Evolutionary conservation across 2,329 filamentous ascomycete genomes (phyloP).

Genomic region (Penicillium sp.): DNA sequence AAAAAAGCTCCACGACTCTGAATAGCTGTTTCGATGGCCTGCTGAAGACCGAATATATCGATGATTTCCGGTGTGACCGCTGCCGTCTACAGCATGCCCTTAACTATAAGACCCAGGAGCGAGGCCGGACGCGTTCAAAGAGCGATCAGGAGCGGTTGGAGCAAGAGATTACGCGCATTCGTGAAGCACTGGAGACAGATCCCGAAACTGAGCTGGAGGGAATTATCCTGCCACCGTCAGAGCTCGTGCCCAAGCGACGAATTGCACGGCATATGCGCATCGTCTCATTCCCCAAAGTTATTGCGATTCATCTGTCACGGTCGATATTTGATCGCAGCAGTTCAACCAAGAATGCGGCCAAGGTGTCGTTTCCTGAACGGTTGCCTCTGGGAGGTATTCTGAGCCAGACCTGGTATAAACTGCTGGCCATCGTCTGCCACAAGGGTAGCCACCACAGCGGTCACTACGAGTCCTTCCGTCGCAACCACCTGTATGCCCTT

Average conservation of each 20-base stretch:
- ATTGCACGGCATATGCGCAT: conserved; percentile 88
- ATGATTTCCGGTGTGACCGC: conserved; percentile 93
- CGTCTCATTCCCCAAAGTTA: conserved; percentile 77
- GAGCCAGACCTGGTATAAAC: conserved; percentile 71
- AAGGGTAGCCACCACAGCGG: conserved; percentile 94
- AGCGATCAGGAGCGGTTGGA: conserved; percentile 50
- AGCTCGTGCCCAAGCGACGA: conserved; percentile 69
- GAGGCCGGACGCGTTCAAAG: conserved; percentile 52
- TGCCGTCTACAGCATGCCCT: conserved; percentile 81
- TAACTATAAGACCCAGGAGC: conserved; percentile 56
- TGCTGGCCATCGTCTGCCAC: conserved; percentile 84
- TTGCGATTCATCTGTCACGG: conserved; percentile 86
- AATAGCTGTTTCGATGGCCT: conserved; percentile 88
- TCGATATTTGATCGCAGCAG: conserved; percentile 80
- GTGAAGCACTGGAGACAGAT: conserved; percentile 67
- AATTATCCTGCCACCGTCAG: conserved; percentile 68
- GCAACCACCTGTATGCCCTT: conserved; percentile 76
- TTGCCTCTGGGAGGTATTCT: conserved; percentile 75
- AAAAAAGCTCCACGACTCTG: conserved; percentile 71
- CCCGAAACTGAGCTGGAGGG: conserved; percentile 71
- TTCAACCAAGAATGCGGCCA: conserved; percentile 90
- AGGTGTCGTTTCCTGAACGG: conserved; percentile 86
- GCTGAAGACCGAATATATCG: conserved; percentile 91
- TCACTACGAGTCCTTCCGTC: conserved; percentile 92
- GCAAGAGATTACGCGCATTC: conserved; percentile 60